phyloP scores from a whole-genome alignment of 371 early-diverging fungal genomes.

The Mortierella sp. region DNA sequence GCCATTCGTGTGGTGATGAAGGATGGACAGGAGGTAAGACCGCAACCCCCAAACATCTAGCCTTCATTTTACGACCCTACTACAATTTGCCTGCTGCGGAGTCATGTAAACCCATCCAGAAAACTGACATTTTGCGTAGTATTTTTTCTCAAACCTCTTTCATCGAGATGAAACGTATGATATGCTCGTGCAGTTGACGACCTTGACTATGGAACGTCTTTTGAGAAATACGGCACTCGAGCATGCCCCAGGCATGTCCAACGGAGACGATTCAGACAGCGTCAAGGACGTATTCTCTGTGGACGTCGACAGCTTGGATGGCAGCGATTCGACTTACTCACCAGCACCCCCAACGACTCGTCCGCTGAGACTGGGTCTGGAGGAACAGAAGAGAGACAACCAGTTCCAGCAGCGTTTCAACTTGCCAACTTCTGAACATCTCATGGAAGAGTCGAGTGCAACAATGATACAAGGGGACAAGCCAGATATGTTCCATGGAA shows the following conservation, averaged over 20 bases:
- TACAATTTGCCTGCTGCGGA: neutral
- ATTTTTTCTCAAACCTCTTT: constrained; percentile 94
- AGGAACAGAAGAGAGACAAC: constrained; percentile 83
- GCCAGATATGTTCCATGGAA: constrained; percentile 63
- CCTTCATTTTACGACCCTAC: no score
- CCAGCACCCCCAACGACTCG: constrained; percentile 60
- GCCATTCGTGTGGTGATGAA: constrained; percentile 86
- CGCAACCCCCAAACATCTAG: no score
- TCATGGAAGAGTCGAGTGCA: constrained; percentile 67
- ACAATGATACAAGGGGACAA: constrained; percentile 60
- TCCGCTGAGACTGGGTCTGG: constrained; percentile 66
- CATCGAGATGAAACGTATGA: constrained; percentile 95
- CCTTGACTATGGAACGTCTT: constrained; percentile 88
- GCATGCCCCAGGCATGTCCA: constrained; percentile 70
- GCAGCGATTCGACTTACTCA: constrained; percentile 21
- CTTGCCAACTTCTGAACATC: constrained; percentile 74
- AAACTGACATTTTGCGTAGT: constrained; percentile 56
- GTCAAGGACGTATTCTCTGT: constrained; percentile 48
- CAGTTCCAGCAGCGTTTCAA: constrained; percentile 80
- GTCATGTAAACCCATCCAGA: neutral
- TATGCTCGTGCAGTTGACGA: constrained; percentile 89
- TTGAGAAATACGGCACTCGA: constrained; percentile 83
- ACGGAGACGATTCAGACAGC: constrained; percentile 29
- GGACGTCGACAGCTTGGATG: constrained; percentile 43
- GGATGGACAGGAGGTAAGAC: constrained; percentile 80